phyloP scores from a whole-genome alignment of 257 asterid species.

The Coffea eugenioides region DNA sequence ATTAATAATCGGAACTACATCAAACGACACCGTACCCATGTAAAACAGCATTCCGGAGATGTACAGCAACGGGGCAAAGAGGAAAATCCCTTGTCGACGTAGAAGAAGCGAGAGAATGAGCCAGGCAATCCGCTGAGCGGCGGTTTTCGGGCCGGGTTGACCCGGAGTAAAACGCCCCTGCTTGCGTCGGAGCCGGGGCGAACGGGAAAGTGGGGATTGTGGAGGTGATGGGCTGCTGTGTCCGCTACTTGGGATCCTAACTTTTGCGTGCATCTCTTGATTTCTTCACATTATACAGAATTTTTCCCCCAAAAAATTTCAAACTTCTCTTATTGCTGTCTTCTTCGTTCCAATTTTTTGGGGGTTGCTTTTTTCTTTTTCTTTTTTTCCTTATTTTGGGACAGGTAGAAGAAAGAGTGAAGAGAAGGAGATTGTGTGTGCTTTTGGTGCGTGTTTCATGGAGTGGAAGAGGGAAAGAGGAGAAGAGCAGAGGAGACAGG shows the following conservation, averaged over 20 bases:
- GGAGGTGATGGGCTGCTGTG: conserved; percentile 86
- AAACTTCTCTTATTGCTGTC: neutral
- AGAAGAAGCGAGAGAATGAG: conserved; percentile 57
- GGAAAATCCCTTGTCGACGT: conserved; percentile 83
- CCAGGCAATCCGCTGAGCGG: conserved; percentile 69
- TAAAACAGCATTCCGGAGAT: conserved; percentile 83
- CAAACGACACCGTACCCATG: conserved; percentile 95
- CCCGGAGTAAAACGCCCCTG: conserved; percentile 39
- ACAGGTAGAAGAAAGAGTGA: neutral
- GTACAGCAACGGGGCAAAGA: conserved; percentile 82
- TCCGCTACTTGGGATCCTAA: conserved; percentile 96
- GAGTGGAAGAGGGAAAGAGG: neutral
- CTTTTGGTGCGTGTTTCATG: neutral
- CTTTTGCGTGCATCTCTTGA: conserved; percentile 83
- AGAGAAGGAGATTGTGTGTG: neutral
- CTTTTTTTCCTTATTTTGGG: too few species aligned
- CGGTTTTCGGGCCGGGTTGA: conserved; percentile 48
- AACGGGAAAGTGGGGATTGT: conserved; percentile 80
- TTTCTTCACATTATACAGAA: conserved; percentile 41
- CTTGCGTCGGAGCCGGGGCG: conserved; percentile 54
- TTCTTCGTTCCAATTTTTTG: neutral
- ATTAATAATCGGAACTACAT: conserved; percentile 54
- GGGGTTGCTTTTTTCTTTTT: neutral
- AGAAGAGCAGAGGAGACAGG: conserved; percentile 6
- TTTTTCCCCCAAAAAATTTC: neutral